A percentile compares a stretch with the other conserved stretches of the same genome.
These are phyloP conservation scores for Mycena kentingensis DNA, from an alignment of 768 basidiomycete species.

Conservation along the genomic window DNA sequence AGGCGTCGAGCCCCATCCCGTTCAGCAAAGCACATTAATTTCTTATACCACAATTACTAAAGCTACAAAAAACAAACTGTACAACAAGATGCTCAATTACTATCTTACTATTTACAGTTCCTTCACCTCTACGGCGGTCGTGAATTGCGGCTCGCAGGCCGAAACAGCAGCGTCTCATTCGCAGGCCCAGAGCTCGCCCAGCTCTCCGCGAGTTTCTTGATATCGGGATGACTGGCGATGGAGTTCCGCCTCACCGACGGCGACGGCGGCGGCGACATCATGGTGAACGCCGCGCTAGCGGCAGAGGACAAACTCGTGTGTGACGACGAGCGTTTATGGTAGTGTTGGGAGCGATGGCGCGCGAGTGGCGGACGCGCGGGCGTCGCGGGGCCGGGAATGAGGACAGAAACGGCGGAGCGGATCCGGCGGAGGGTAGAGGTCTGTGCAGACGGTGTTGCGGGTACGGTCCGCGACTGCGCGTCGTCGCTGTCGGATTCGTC, in stretches of 20 bases:
- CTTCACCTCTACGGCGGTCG: background rate
- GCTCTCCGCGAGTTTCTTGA: conserved; percentile 58
- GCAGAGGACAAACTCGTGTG: too few relatives aligned
- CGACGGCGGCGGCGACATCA: conserved; percentile 42
- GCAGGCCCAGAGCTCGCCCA: conserved; percentile 62
- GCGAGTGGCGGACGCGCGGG: conserved; percentile 20
- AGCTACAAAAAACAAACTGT: too few relatives aligned
- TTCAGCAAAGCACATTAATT: too few relatives aligned
- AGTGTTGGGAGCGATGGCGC: conserved; percentile 20
- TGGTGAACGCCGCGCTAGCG: conserved; percentile 39
- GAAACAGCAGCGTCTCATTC: conserved; percentile 45
- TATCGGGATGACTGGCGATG: conserved; percentile 56
- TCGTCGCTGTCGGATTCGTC: conserved; percentile 20
- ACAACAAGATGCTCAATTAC: too few relatives aligned
- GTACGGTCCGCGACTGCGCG: conserved; percentile 13
- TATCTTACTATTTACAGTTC: too few relatives aligned
- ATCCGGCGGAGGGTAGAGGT: conserved; percentile 32
- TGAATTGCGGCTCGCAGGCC: background rate
- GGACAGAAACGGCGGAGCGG: conserved; percentile 37
- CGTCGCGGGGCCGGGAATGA: conserved; percentile 23
- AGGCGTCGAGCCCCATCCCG: too few relatives aligned
- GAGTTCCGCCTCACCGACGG: conserved; percentile 50
- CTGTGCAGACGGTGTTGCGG: conserved; percentile 13
- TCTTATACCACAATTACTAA: too few relatives aligned
- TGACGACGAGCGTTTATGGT: conserved; percentile 26